Percentiles rank a stretch among this genome's conserved stretches.
Evolutionary conservation across 2,329 filamentous ascomycete genomes (phyloP).

Genomic region (Penicillium sp.): DNA sequence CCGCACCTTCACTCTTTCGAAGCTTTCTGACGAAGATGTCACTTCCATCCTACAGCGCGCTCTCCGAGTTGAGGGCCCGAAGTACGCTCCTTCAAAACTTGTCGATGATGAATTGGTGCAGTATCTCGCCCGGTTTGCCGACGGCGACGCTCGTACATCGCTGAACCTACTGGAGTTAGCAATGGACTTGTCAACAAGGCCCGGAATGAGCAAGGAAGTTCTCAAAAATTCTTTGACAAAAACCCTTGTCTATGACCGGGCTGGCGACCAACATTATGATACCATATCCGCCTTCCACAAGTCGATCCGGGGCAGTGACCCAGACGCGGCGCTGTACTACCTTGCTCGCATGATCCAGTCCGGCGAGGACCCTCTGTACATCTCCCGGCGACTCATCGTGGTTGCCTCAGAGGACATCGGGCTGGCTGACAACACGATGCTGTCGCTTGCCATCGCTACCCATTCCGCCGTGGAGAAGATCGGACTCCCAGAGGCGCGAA

Average conservation of each 20-base stretch:
- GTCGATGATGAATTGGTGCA: conserved; percentile 74
- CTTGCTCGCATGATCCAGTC: conserved; percentile 93
- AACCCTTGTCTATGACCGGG: conserved; percentile 91
- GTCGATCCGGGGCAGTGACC: conserved; percentile 80
- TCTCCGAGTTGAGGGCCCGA: conserved; percentile 61
- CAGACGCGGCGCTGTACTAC: conserved; percentile 91
- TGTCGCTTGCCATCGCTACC: conserved; percentile 80
- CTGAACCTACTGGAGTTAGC: conserved; percentile 91
- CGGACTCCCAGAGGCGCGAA: conserved; percentile 91
- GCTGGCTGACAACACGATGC: conserved; percentile 79
- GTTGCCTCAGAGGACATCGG: conserved; percentile 94
- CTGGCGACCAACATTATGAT: conserved; percentile 96
- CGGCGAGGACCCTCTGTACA: conserved; percentile 89
- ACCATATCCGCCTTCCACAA: conserved; percentile 98
- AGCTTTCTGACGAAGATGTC: conserved; percentile 73
- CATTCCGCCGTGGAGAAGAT: conserved; percentile 90
- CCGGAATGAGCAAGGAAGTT: conserved; percentile 68
- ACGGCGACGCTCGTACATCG: conserved; percentile 90
- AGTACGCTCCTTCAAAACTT: conserved; percentile 54
- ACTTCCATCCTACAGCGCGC: conserved; percentile 75
- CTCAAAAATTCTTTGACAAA: conserved; percentile 85
- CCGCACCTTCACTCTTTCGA: conserved; percentile 81
- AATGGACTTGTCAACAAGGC: conserved; percentile 70
- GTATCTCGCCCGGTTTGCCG: conserved; percentile 83
- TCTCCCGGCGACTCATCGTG: conserved; percentile 89